Percentiles rank a stretch among this genome's conserved stretches.
phyloP scores from a whole-genome alignment of 2,329 filamentous ascomycete genomes.

The Penicillium crustosum region DNA sequence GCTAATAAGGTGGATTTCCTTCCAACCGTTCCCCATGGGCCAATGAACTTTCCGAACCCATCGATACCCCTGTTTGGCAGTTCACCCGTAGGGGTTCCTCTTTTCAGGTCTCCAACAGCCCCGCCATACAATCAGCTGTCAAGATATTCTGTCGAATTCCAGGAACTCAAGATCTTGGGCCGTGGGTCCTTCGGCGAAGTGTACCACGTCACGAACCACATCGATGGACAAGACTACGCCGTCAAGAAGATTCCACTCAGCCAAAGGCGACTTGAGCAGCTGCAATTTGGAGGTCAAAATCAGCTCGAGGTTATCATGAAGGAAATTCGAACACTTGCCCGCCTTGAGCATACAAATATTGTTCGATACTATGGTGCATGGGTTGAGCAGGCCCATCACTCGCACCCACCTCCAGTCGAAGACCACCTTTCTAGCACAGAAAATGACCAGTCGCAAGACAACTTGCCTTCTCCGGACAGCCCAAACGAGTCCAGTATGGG shows the following conservation, averaged over 20 bases:
- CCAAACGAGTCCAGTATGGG: constrained; percentile 36
- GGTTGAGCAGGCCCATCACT: constrained; percentile 53
- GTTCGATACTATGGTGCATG: constrained; percentile 66
- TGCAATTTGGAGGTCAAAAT: constrained; percentile 53
- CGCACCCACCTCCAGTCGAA: constrained; percentile 11
- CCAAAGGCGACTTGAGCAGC: constrained; percentile 50
- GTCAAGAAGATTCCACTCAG: constrained; percentile 65
- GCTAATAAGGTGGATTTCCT: constrained; percentile 20
- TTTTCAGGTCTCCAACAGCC: constrained; percentile 28
- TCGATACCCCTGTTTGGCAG: constrained; percentile 30
- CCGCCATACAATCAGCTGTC: constrained; percentile 34
- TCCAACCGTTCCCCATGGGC: constrained; percentile 26
- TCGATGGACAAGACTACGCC: constrained; percentile 64
- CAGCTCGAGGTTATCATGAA: constrained; percentile 59
- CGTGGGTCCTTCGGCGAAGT: constrained; percentile 67
- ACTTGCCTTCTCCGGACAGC: constrained; percentile 16
- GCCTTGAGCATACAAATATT: constrained; percentile 64
- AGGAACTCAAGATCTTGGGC: constrained; percentile 57
- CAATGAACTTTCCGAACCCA: constrained; percentile 24
- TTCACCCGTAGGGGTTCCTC: constrained; percentile 34
- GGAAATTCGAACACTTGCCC: constrained; percentile 62
- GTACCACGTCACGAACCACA: constrained; percentile 59
- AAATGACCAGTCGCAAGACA: constrained; percentile 19
- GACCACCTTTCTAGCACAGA: constrained; percentile 7
- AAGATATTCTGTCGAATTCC: constrained; percentile 53